Evolutionary conservation across 495 filamentous ascomycete species (phyloP).

Genomic region (Parachaetomium inaequale): DNA sequence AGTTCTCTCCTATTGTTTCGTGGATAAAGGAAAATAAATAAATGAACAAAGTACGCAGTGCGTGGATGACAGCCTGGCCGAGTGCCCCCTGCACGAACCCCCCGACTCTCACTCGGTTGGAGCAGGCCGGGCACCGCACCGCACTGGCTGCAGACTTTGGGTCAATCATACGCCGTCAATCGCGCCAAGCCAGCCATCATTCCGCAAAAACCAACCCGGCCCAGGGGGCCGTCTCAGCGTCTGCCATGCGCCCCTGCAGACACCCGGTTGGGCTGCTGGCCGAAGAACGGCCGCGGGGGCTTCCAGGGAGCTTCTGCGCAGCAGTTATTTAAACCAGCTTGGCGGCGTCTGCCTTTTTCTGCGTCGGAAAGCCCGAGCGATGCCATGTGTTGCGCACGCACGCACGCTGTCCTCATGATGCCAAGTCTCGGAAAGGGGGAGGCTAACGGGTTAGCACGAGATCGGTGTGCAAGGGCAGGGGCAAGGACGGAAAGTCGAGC

Average conservation of each 20-base stretch:
- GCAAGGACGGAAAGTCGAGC: not conserved
- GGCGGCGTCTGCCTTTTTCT: not conserved
- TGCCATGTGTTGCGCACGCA: not conserved
- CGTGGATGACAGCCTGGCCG: too few species aligned
- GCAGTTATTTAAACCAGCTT: not conserved
- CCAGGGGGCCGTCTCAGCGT: slow-evolving; percentile 8
- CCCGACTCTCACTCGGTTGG: slow-evolving; percentile 6
- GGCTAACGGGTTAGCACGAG: not conserved
- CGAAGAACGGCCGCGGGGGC: slow-evolving; percentile 19
- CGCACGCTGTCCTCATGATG: not conserved
- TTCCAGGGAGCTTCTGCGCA: slow-evolving; percentile 8
- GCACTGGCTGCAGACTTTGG: slow-evolving; percentile 11
- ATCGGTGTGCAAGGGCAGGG: not conserved
- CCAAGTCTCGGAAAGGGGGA: not conserved
- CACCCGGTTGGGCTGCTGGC: slow-evolving; percentile 8
- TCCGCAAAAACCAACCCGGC: slow-evolving; percentile 10
- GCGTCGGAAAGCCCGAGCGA: not conserved
- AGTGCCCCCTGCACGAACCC: not conserved
- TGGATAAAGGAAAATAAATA: not conserved
- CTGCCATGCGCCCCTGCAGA: not conserved
- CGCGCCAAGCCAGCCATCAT: slow-evolving; percentile 17
- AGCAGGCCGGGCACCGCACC: slow-evolving; percentile 3
- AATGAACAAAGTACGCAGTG: not conserved
- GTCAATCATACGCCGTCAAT: slow-evolving; percentile 1
- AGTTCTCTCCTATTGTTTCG: not conserved